Evolutionary conservation across 2,329 filamentous ascomycete species (phyloP), one percentile per base, ranked within the genome.

Genomic region (Apiospora hydei): DNA sequence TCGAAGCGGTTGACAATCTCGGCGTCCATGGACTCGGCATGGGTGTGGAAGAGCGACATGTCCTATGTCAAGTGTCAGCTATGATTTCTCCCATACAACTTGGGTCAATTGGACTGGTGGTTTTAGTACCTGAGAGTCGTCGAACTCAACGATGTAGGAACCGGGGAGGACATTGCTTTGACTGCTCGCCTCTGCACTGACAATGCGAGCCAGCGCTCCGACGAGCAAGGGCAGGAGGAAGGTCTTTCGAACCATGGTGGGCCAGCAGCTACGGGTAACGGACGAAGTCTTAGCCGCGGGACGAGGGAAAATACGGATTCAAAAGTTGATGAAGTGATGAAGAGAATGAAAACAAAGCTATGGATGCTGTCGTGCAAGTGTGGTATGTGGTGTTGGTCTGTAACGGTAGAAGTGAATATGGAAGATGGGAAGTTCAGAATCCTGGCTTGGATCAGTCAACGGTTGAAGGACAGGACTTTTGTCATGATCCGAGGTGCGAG

Each of bases 141-240:
- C 84, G 69, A 88, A 86, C 74, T 89, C 87, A 72, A 89, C 83
- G 74, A 89, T 86, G 78, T 85, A 89, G 34, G 84, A 84, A 26
- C 87, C 86, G 0, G 84, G 81, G 16, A 89, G 24, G 7, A 71
- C 43, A 16, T 34, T 64, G 53, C 2, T 16, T 26, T 4, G 26
- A 3, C n/a, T 24, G 2, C 16, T 8, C 10, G 66, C 38, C 66
- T 10, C 47, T n/a, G 38, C 43, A 6, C 11, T 41, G 21, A 41
- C 66, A 2, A 66, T 21, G 21, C 4, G 14, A 24, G 43, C 26
- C 8, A 26, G 2, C 4, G 43, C 67, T n/a, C 43, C 24, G n/a
- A 44, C 11, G 26, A 68, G 43, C n/a, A 68, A 38, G 24, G 67
- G 18, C 43, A 68, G 24, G 18, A 68, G n/a, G 41, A 47, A 38